A percentile compares a stretch with the other conserved stretches of the same genome.
Evolutionary conservation across 2,329 filamentous ascomycete genomes (phyloP).

Genomic region (Aureobasidium namibiae): DNA sequence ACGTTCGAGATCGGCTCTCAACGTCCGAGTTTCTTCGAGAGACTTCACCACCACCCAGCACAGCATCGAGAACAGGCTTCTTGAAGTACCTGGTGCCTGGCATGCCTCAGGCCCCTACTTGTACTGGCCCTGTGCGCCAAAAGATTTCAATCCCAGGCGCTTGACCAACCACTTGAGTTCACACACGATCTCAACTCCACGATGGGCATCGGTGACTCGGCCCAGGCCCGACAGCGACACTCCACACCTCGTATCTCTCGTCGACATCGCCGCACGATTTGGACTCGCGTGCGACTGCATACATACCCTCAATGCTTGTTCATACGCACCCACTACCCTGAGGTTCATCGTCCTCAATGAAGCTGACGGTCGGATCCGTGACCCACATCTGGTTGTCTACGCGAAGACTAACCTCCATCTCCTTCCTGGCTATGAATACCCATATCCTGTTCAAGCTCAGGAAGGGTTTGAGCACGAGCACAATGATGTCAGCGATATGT

Average conservation of each 20-base stretch:
- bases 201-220: background rate
- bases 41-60: no score
- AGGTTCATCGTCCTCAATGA: background rate
- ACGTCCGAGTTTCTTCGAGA: background rate
- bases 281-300: background rate
- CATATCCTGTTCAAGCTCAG: background rate
- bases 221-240: no score
- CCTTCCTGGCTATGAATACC: background rate
- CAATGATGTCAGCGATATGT: background rate
- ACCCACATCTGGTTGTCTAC: background rate
- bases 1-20: background rate
- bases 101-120: no score
- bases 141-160: no score
- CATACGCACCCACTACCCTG: background rate
- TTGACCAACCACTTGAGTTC: background rate
- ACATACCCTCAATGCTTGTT: background rate
- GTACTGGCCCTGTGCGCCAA: background rate
- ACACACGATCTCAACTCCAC: background rate
- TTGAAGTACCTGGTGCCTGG: background rate
- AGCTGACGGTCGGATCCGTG: background rate
- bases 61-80: no score
- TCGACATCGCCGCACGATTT: background rate
- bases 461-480: background rate
- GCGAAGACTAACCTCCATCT: background rate
- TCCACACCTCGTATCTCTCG: background rate